These are phyloP conservation scores for Agaricus subrufescens DNA, from an alignment of 768 basidiomycete genomes.

Conservation along the genomic window DNA sequence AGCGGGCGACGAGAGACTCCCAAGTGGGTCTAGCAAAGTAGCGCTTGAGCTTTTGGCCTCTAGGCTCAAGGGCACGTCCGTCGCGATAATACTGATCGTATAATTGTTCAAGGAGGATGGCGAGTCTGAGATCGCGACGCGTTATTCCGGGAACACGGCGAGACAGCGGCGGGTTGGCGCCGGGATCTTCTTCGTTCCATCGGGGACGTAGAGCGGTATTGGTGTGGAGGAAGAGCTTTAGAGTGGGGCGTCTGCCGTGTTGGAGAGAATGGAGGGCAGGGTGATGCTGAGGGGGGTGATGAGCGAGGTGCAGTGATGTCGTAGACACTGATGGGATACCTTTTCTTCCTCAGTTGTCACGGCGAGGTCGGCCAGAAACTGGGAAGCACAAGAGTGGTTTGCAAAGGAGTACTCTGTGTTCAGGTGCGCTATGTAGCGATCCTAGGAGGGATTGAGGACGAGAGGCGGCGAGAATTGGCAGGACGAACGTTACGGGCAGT, in stretches of 20 bases:
- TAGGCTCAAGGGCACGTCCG: not conserved
- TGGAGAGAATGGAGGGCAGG: not conserved
- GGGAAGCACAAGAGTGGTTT: constrained; percentile 4
- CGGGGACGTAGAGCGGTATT: not conserved
- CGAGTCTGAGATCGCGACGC: constrained; percentile 5
- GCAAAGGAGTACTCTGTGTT: constrained; percentile 1
- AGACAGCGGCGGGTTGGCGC: too few species aligned
- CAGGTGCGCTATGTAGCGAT: constrained; percentile 3
- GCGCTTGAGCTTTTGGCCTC: not conserved
- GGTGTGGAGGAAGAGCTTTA: not conserved
- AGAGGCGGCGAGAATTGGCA: not conserved
- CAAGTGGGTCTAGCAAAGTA: not conserved
- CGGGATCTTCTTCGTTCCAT: too few species aligned
- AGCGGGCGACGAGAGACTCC: constrained; percentile 5
- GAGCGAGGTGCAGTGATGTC: not conserved
- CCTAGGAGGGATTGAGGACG: not conserved
- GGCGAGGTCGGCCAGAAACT: not conserved
- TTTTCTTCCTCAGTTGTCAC: not conserved
- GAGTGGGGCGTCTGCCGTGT: not conserved
- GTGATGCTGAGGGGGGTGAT: not conserved
- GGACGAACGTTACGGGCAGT: not conserved
- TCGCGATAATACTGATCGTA: not conserved
- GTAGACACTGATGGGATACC: not conserved
- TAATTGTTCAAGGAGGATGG: not conserved
- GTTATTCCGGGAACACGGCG: not conserved